phyloP scores from a whole-genome alignment of 108 stramenopile genomes.

The Cyclotella choctawhatcheeana region DNA sequence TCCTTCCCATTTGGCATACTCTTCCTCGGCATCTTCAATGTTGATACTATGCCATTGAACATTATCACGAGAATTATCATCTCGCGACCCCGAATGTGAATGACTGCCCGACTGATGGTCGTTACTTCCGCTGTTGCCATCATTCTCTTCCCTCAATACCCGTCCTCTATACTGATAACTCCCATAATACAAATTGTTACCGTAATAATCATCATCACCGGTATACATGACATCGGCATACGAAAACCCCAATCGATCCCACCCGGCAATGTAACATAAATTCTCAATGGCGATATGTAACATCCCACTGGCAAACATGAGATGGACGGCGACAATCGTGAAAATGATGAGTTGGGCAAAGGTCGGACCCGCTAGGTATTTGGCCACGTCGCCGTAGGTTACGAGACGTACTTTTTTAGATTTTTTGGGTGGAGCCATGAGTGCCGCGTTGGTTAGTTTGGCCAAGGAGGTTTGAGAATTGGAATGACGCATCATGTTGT shows the following conservation, averaged over 20 bases:
- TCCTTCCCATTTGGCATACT: conserved; percentile 45
- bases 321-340: conserved; percentile 49
- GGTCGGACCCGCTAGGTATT: conserved; percentile 36
- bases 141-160: too few relatives aligned
- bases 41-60: conserved; percentile 5
- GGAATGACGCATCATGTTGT: too few relatives aligned
- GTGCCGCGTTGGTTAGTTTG: neutral
- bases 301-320: conserved; percentile 55
- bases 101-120: conserved; percentile 11
- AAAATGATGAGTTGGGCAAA: conserved; percentile 37
- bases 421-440: conserved; percentile 24
- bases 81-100: neutral
- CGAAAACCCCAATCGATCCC: conserved; percentile 51
- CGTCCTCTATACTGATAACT: neutral
- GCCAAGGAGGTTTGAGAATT: neutral
- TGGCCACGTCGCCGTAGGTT: conserved; percentile 57
- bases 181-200: conserved; percentile 1
- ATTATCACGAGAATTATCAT: conserved; percentile 12
- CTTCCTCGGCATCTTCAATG: conserved; percentile 30
- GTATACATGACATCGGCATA: conserved; percentile 27
- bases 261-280: conserved; percentile 49
- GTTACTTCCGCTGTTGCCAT: neutral
- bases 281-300: conserved; percentile 50
- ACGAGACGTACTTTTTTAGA: conserved; percentile 35
- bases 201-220: conserved; percentile 9